These are phyloP conservation scores for Paracamarosporium sp. DNA, from an alignment of 2,329 filamentous ascomycete genomes.

Conservation along the genomic window DNA sequence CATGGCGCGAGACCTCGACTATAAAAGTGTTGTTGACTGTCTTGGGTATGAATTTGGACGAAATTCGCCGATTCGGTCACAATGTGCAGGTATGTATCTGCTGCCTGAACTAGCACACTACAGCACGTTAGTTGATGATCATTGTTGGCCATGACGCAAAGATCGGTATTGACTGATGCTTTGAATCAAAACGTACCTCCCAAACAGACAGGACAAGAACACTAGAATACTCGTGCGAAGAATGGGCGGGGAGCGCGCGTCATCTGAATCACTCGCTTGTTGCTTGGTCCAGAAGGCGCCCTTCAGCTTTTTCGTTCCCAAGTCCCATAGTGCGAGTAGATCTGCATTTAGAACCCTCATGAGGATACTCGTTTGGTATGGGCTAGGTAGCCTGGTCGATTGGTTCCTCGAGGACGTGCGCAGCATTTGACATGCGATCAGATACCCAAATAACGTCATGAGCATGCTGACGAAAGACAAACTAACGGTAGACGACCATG, in stretches of 20 bases:
- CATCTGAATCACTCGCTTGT: neutral
- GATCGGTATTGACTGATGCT: too few species aligned
- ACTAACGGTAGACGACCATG: neutral
- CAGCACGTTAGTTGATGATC: too few species aligned
- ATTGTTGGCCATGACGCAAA: too few species aligned
- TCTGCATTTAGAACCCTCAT: neutral
- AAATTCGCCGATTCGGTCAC: neutral
- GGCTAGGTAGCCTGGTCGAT: neutral
- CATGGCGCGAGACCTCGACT: neutral
- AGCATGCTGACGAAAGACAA: neutral
- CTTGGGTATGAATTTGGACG: neutral
- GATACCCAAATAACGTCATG: neutral
- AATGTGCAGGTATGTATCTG: neutral
- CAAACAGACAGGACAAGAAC: neutral
- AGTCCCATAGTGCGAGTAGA: neutral
- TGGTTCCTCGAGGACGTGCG: neutral
- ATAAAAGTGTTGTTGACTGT: neutral
- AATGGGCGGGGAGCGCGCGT: neutral
- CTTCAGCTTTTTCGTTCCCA: neutral
- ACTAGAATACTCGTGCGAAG: neutral
- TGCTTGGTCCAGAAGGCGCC: neutral
- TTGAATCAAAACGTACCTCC: too few species aligned
- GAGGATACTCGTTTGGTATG: neutral
- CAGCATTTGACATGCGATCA: neutral
- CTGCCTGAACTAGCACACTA: neutral